Evolutionary conservation across 768 basidiomycete species (phyloP).

Genomic region (Amanita muscaria): DNA sequence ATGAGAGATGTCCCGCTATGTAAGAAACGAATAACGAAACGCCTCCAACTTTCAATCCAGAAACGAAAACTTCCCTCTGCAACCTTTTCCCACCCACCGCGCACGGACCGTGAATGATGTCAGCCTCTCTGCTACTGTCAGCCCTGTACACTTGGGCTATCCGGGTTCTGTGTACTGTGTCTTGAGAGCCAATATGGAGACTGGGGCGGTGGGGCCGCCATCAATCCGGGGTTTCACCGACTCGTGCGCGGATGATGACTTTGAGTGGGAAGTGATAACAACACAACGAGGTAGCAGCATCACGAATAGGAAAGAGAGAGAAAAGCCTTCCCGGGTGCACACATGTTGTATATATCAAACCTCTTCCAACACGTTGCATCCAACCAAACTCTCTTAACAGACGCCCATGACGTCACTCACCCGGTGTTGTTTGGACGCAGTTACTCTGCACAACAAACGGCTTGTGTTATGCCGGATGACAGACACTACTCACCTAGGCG

Average conservation of each 20-base stretch:
- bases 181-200: no score
- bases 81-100: slow-evolving; percentile 6
- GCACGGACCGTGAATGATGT: slow-evolving; percentile 9
- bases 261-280: no score
- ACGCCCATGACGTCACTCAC: slow-evolving; percentile 5
- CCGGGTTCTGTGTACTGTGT: no score
- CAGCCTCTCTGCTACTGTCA: not conserved
- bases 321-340: not conserved
- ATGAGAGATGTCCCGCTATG: slow-evolving; percentile 9
- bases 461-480: not conserved
- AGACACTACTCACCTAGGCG: slow-evolving; percentile 4
- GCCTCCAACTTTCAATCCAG: slow-evolving; percentile 2
- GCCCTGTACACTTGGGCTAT: not conserved
- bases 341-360: not conserved
- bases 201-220: no score
- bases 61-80: slow-evolving; percentile 7
- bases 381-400: not conserved
- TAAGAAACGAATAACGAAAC: slow-evolving; percentile 7
- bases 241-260: no score
- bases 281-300: no score
- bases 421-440: slow-evolving; percentile 1
- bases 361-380: not conserved
- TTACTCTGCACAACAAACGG: slow-evolving; percentile 4
- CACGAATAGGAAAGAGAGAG: no score
- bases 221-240: no score